Conservation (phyloP, 805 yeast species). For the Cyberlindnera xylosilytica region DNA sequence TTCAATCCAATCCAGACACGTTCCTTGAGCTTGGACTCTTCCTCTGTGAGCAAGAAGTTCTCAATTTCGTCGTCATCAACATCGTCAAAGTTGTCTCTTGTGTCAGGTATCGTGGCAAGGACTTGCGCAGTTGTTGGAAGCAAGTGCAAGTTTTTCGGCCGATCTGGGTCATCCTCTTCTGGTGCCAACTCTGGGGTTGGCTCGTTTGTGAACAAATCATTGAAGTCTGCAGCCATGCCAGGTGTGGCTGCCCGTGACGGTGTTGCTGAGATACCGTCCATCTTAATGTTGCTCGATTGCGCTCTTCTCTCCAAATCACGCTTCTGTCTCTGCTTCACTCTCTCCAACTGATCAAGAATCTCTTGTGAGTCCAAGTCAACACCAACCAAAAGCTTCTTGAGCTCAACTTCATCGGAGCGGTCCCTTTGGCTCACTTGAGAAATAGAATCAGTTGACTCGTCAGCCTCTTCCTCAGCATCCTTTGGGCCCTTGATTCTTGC, state of each 20-base stretch:
- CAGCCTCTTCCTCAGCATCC: constrained; percentile 2
- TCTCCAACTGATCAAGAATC: constrained; percentile 27
- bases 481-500: background rate
- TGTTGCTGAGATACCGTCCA: background rate
- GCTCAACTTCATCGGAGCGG: constrained; percentile 17
- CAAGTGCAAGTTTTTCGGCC: constrained; percentile 52
- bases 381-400: constrained; percentile 17
- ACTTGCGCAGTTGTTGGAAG: constrained; percentile 59
- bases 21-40: constrained; percentile 72
- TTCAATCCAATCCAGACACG: constrained; percentile 88
- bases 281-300: constrained; percentile 19
- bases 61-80: constrained; percentile 82
- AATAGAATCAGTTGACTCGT: too few species aligned
- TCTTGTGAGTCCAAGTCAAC: constrained; percentile 25
- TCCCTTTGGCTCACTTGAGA: constrained; percentile 26
- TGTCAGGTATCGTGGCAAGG: constrained; percentile 51
- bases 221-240: too few species aligned
- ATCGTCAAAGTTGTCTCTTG: constrained; percentile 63
- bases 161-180: constrained; percentile 36
- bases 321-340: constrained; percentile 27
- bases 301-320: constrained; percentile 18
- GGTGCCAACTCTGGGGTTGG: too few species aligned
- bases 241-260: background rate
- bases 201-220: too few species aligned
- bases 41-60: constrained; percentile 55